Conservation (phyloP, 2,329 filamentous ascomycete species). For the Herpotrichia juniperi region DNA sequence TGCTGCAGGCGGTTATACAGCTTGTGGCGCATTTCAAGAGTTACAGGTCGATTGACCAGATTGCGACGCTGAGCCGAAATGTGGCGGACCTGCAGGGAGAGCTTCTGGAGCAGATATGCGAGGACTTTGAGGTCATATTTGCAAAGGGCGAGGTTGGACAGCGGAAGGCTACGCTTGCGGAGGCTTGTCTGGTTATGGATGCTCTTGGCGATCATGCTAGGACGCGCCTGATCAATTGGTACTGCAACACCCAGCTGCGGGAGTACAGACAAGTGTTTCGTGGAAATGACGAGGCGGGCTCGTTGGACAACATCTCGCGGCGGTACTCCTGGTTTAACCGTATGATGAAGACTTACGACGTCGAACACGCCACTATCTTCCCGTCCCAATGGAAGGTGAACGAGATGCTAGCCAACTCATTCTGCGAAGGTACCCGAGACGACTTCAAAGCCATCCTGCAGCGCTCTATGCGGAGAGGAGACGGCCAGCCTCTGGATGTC, state of each 20-base stretch:
- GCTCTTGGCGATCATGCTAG: conserved; percentile 88
- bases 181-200: conserved; percentile 94
- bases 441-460: conserved; percentile 95
- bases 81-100: conserved; percentile 93
- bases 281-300: conserved; percentile 94
- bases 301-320: conserved; percentile 92
- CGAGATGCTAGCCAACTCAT: conserved; percentile 86
- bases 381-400: conserved; percentile 87
- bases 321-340: conserved; percentile 96
- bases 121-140: conserved; percentile 96
- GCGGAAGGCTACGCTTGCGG: conserved; percentile 73
- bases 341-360: conserved; percentile 93
- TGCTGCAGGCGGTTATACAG: conserved; percentile 94
- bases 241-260: conserved; percentile 93
- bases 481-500: conserved; percentile 84
- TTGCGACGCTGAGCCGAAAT: conserved; percentile 88
- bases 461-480: conserved; percentile 78
- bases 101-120: conserved; percentile 95
- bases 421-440: conserved; percentile 93
- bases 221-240: conserved; percentile 87
- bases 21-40: conserved; percentile 99
- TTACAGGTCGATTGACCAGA: conserved; percentile 97
- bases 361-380: conserved; percentile 89
- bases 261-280: conserved; percentile 96
- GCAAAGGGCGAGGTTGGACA: conserved; percentile 81